A percentile compares a stretch with the other conserved stretches of the same genome.
Conservation (phyloP, 768 basidiomycete genomes). For the Lactifluus subvellereus region DNA sequence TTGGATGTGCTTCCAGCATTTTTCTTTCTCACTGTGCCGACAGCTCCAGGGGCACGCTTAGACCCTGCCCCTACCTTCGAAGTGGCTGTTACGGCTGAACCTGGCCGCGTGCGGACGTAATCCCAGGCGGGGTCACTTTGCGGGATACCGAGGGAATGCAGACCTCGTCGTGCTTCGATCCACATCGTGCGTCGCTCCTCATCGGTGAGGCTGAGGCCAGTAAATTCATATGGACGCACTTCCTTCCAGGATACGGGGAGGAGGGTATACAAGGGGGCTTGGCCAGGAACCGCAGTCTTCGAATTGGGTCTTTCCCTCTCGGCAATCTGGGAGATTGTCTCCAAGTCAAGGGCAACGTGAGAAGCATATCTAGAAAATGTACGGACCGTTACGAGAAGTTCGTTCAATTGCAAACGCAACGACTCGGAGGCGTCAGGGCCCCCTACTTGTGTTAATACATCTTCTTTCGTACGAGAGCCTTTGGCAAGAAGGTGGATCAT, state of each 20-base stretch:
- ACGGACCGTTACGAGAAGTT: constrained; percentile 48
- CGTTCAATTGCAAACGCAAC: constrained; percentile 39
- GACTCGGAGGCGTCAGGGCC: constrained; percentile 35
- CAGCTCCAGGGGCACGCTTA: constrained; percentile 6
- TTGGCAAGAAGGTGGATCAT: constrained; percentile 52
- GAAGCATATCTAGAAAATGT: not conserved
- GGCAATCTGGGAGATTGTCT: constrained; percentile 15
- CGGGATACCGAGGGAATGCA: constrained; percentile 48
- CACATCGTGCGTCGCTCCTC: constrained; percentile 45
- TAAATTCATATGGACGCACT: constrained; percentile 63
- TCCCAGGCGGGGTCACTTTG: constrained; percentile 60
- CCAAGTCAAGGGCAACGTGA: not conserved
- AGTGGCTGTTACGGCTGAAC: not conserved
- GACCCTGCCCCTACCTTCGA: constrained; percentile 1
- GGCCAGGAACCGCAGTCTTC: constrained; percentile 7
- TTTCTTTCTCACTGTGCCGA: constrained; percentile 17
- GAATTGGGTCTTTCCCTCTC: constrained; percentile 14
- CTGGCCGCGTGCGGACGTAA: constrained; percentile 34
- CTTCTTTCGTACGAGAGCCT: constrained; percentile 40
- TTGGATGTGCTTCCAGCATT: constrained; percentile 1
- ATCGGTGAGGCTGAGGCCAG: constrained; percentile 43
- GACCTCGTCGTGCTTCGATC: constrained; percentile 44
- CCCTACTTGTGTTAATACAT: constrained; percentile 41
- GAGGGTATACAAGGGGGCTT: constrained; percentile 41
- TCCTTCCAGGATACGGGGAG: constrained; percentile 57